A percentile compares a stretch with the other conserved stretches of the same genome.
Conservation (phyloP, 352 stramenopile genomes). For the Pythium chondricola region DNA sequence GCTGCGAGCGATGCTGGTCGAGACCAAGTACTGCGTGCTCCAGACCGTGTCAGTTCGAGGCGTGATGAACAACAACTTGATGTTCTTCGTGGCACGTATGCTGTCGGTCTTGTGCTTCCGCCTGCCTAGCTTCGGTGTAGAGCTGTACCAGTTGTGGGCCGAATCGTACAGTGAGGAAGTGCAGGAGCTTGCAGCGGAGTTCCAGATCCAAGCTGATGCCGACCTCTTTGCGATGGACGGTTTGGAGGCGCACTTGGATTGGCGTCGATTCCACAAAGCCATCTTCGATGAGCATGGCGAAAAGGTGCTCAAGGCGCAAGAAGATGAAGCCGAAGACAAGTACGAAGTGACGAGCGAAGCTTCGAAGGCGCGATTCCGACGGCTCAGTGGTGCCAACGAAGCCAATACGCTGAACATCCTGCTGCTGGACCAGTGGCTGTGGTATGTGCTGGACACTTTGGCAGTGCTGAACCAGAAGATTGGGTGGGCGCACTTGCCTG, state of each 20-base stretch:
- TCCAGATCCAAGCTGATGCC: constrained; percentile 74
- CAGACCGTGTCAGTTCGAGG: constrained; percentile 83
- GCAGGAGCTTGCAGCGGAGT: constrained; percentile 70
- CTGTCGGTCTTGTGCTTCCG: constrained; percentile 84
- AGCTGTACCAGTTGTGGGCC: constrained; percentile 84
- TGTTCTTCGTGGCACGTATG: constrained; percentile 88
- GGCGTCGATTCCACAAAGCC: constrained; percentile 86
- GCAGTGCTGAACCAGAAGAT: constrained; percentile 88
- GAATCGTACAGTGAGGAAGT: constrained; percentile 80
- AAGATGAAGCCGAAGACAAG: constrained; percentile 87
- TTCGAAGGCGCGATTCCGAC: constrained; percentile 79
- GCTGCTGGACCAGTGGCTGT: constrained; percentile 83
- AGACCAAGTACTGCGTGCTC: constrained; percentile 86
- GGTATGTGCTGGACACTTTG: constrained; percentile 87
- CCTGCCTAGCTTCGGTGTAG: constrained; percentile 80
- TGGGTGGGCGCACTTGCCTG: constrained; percentile 76
- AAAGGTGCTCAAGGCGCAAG: constrained; percentile 79
- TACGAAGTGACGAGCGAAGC: constrained; percentile 82
- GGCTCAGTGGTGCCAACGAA: constrained; percentile 50
- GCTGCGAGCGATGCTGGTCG: constrained; percentile 81
- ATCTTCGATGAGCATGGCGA: constrained; percentile 84
- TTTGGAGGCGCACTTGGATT: constrained; percentile 82
- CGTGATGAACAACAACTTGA: constrained; percentile 90
- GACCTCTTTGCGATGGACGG: constrained; percentile 87
- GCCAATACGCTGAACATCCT: constrained; percentile 87